Evolutionary conservation across 306 rosid species (phyloP), one percentile per base, ranked within the genome.

Genomic region (Prunus dulcis): DNA sequence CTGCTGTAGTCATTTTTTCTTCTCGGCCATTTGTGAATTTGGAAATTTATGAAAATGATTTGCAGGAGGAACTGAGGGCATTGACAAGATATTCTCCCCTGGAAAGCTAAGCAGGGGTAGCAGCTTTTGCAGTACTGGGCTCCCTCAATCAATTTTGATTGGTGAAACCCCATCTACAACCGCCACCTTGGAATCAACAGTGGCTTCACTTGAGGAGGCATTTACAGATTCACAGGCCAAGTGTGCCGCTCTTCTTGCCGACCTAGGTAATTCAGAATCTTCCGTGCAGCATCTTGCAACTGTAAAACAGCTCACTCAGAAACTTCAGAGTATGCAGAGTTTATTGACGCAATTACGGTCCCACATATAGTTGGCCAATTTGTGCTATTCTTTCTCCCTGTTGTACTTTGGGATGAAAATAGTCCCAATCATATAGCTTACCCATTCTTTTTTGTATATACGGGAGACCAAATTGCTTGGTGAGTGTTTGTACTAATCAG

Each of bases 31-130:
- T 49, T 32, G 77, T 75, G 79, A 47, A 30, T 63, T 64, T 34
- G 28, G 67, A 58, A 5, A 45, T 5, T 23, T 72, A 8, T 2
- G 67, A 57, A 64, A 70, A 73, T 69, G 63, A 78, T 69, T 73
- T 81, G 87, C 95, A 94, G 98, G 98, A 91, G 98, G 98, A 82
- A 94, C 88, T 46, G 98, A 87, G 67, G 97, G 98, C 76, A 84
- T 94, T 57, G 92, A 91, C 84, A 94, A 86, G 82, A 82, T 94
- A 63, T 91, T 91, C 86, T 81, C 93, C 51, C 72, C 90, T 12
- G 87, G 82, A 71, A 91, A 85, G 86, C 73, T 66, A 68, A 82
- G 87, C 79, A 82, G 90, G 71, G 86, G 86, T 6, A 79, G 88
- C 47, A 90, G 87, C 79, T 67, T 79, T 64, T 73, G 81, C 72